Base-by-base conservation (phyloP, 2,329 filamentous ascomycete species). In the Nigrospora sphaerica region DNA sequence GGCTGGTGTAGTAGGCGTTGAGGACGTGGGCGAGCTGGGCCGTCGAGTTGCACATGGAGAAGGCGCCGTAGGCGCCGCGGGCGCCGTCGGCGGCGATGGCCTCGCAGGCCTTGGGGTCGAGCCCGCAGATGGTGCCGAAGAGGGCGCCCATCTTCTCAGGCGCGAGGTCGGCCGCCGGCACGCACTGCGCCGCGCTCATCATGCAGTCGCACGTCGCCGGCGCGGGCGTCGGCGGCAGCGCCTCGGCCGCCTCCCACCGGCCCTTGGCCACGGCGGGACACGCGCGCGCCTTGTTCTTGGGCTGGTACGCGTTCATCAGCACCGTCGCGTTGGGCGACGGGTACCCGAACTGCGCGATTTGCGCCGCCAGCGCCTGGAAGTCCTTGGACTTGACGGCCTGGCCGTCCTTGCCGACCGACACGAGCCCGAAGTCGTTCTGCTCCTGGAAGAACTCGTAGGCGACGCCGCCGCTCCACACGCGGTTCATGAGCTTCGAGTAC, bases 391-490 rank as follows among this genome's bases (percentile, higher is more conserved):
- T 81, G 53, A 63, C 72, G 54, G 78, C 80, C 14, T 33, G 34
- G 28, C 43, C 43, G 19, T 64, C 66, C 56, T 69, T 67, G 54
- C 75, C 73, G 49, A 81, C 62, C 6, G 67, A 59, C 38, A 80
- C 74, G 45, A 86, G 73, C 65, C 48, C 85, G 62, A 81, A 89
- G 57, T 87, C 65, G 68, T 88, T 88, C 19, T 46, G 46, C 63
- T 88, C 85, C 65, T 88, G 78, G 69, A 85, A 86, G 69, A 86
- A 89, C 83, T 86, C 86, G 73, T 88, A 89, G 57, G 88, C 83
- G 54, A 89, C 87, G 63, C 84, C 85, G 58, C 85, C 85, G 51
- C 82, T 86, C 80, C 82, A 86, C 56, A 87, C 81, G 36, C 65
- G 57, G 45, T 74, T 79, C 85, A 89, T 89, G 55, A 86, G 54